phyloP scores from a whole-genome alignment of 1,284 basidiomycete genomes.

The Trichosporon ovoides region DNA sequence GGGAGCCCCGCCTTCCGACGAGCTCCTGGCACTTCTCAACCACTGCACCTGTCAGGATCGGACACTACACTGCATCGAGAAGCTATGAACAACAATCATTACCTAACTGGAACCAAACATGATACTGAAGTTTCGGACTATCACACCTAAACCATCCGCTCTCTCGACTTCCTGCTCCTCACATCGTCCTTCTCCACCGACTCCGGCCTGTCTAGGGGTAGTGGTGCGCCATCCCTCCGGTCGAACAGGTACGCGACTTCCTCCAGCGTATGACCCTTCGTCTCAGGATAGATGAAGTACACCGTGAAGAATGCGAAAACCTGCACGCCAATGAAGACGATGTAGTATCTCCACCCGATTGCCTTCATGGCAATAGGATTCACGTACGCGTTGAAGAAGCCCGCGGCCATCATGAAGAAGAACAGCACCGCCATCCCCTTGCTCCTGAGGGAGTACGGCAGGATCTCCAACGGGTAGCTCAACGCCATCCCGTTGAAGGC shows the following conservation, averaged over 20 bases:
- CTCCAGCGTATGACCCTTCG: constrained; percentile 22
- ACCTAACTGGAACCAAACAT: too few species aligned
- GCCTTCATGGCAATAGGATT: constrained; percentile 20
- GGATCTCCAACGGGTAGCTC: constrained; percentile 20
- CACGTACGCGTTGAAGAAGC: constrained; percentile 15
- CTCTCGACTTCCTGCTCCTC: too few species aligned
- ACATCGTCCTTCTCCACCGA: too few species aligned
- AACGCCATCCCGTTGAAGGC: constrained; percentile 23
- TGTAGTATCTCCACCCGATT: constrained; percentile 28
- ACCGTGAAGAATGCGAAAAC: constrained; percentile 10
- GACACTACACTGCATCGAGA: too few species aligned
- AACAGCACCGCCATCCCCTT: constrained; percentile 7
- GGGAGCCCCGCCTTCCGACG: too few species aligned
- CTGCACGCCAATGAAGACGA: constrained; percentile 27
- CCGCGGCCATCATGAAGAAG: background rate
- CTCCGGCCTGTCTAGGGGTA: too few species aligned
- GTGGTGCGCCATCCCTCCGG: too few species aligned
- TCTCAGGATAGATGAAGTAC: constrained; percentile 23
- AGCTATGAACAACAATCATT: too few species aligned
- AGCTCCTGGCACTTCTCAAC: too few species aligned
- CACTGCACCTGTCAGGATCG: too few species aligned
- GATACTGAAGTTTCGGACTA: background rate
- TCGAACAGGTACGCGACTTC: constrained; percentile 20
- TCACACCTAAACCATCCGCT: too few species aligned
- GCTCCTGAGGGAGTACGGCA: constrained; percentile 11